Conservation (phyloP, 2,329 filamentous ascomycete species). For the Rutstroemia sp. region DNA sequence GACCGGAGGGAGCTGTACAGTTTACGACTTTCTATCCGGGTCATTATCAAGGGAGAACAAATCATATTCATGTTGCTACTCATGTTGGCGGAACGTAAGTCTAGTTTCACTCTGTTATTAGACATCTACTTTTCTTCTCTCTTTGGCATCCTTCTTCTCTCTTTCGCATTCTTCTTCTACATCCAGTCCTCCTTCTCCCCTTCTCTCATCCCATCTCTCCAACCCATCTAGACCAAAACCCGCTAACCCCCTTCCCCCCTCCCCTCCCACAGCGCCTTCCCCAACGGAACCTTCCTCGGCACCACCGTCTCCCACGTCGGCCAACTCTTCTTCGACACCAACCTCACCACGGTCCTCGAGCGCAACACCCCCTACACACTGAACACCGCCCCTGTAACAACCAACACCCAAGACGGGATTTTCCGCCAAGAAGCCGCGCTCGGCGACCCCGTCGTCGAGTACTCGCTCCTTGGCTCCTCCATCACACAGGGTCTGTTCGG, state of each 20-base stretch:
- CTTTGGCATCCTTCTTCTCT: background rate
- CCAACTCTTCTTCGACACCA: conserved; percentile 58
- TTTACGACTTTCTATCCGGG: conserved; percentile 38
- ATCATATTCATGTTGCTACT: conserved; percentile 42
- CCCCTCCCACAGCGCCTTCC: conserved; percentile 9
- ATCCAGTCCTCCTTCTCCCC: background rate
- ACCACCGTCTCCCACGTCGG: conserved; percentile 50
- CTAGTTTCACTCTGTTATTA: background rate
- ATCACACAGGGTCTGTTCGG: conserved; percentile 40
- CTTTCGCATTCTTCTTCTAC: background rate
- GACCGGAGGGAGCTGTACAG: conserved; percentile 35
- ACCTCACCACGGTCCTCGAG: conserved; percentile 45
- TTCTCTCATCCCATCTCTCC: background rate
- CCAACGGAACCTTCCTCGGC: conserved; percentile 42
- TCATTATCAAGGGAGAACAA: conserved; percentile 38
- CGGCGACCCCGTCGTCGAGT: conserved; percentile 44
- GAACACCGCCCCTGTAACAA: conserved; percentile 40
- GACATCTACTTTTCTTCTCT: background rate
- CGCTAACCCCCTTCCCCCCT: background rate
- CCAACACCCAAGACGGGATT: conserved; percentile 38
- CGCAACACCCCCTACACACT: conserved; percentile 37
- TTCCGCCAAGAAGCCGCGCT: conserved; percentile 2
- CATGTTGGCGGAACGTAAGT: conserved; percentile 33
- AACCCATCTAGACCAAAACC: background rate
- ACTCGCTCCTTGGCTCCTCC: conserved; percentile 42